Percentiles rank a stretch among this genome's conserved stretches.
Conservation (phyloP, 176 grass and related monocot species). For the Oryza meridionalis region DNA sequence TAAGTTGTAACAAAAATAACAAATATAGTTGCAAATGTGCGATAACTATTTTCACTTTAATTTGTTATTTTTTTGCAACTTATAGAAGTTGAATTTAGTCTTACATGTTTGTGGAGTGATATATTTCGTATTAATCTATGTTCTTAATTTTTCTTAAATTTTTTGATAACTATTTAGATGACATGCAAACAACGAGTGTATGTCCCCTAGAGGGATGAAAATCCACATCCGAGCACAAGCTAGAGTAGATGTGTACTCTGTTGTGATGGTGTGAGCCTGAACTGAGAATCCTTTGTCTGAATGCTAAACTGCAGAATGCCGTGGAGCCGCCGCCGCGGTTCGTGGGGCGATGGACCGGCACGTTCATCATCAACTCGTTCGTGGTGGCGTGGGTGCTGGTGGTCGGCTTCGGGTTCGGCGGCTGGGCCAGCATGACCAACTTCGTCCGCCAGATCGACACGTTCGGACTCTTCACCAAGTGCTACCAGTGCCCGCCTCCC, state of each 20-base stretch:
- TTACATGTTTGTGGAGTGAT: too few species aligned
- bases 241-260: neutral
- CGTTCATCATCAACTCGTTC: constrained; percentile 81
- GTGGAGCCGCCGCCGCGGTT: constrained; percentile 82
- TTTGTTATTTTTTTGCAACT: too few species aligned
- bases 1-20: too few species aligned
- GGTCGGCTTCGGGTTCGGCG: constrained; percentile 96
- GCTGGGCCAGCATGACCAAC: constrained; percentile 99
- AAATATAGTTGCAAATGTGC: too few species aligned
- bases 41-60: too few species aligned
- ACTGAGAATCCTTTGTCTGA: neutral
- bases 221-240: too few species aligned
- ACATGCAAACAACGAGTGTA: too few species aligned
- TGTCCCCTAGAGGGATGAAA: too few species aligned
- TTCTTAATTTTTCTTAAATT: too few species aligned
- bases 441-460: constrained; percentile 91
- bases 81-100: too few species aligned
- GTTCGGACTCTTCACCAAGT: constrained; percentile 98
- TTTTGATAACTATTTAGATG: too few species aligned
- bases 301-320: constrained; percentile 60
- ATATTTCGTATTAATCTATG: too few species aligned
- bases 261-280: neutral
- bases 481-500: constrained; percentile 89
- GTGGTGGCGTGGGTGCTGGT: constrained; percentile 96
- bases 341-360: constrained; percentile 80